Percentiles rank a stretch among this genome's conserved stretches.
Evolutionary conservation across 768 basidiomycete genomes (phyloP).

Genomic region (Suillus subluteus): DNA sequence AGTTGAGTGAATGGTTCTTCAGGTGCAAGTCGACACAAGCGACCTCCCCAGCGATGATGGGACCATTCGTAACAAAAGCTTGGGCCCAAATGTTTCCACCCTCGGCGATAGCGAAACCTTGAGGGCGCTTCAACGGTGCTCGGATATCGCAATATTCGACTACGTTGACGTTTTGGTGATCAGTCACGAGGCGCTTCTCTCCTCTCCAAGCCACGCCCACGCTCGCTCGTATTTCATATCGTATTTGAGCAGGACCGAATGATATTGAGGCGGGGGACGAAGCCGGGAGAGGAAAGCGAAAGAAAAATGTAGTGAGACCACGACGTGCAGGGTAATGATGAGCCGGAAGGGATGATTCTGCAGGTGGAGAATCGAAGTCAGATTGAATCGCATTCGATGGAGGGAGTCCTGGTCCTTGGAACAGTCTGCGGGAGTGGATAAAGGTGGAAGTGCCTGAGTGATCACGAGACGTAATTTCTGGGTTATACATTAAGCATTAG

Average conservation of each 20-base stretch:
- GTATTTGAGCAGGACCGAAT: slow-evolving; percentile 70
- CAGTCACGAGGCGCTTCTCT: slow-evolving; percentile 68
- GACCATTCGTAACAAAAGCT: slow-evolving; percentile 63
- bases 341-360: slow-evolving; percentile 62
- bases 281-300: slow-evolving; percentile 71
- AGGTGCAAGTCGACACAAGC: slow-evolving; percentile 77
- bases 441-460: slow-evolving; percentile 83
- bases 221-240: slow-evolving; percentile 75
- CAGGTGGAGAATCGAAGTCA: slow-evolving; percentile 50
- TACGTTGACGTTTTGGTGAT: slow-evolving; percentile 62
- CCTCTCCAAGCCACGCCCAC: slow-evolving; percentile 78
- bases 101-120: slow-evolving; percentile 71
- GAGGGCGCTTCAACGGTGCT: slow-evolving; percentile 44
- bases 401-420: slow-evolving; percentile 81
- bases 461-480: slow-evolving; percentile 77
- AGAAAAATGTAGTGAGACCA: slow-evolving; percentile 78
- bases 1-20: slow-evolving; percentile 81
- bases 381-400: slow-evolving; percentile 83
- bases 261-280: slow-evolving; percentile 71
- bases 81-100: slow-evolving; percentile 81
- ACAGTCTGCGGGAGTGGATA: slow-evolving; percentile 67
- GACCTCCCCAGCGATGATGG: slow-evolving; percentile 68
- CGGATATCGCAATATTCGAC: slow-evolving; percentile 54
- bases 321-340: slow-evolving; percentile 75
- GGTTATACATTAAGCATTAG: slow-evolving; percentile 15